Evolutionary conservation across 768 basidiomycete species (phyloP).

Genomic region (Leccinum truebloodii): DNA sequence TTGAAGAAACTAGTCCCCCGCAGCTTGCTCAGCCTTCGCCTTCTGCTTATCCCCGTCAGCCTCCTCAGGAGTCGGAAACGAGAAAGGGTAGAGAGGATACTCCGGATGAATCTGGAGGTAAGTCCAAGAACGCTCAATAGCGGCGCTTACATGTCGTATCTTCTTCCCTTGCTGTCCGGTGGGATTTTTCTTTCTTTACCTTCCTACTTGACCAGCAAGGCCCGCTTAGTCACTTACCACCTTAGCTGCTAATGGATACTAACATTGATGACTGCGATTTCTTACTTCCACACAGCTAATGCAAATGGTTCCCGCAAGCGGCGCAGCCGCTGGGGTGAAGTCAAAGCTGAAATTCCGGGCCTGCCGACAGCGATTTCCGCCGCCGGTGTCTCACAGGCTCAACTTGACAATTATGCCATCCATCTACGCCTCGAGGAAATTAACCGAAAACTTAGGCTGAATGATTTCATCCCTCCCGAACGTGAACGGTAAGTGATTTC

Average conservation of each 20-base stretch:
- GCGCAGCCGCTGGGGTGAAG: constrained; percentile 97
- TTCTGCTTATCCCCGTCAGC: constrained; percentile 76
- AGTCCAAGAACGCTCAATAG: constrained; percentile 46
- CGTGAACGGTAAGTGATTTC: constrained; percentile 66
- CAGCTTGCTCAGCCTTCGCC: constrained; percentile 87
- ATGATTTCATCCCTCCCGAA: constrained; percentile 95
- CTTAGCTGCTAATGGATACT: constrained; percentile 50
- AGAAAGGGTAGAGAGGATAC: constrained; percentile 72
- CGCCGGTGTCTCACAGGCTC: constrained; percentile 90
- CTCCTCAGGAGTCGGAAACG: constrained; percentile 54
- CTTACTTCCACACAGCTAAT: constrained; percentile 60
- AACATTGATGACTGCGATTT: constrained; percentile 50
- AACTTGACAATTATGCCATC: constrained; percentile 97
- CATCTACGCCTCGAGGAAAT: constrained; percentile 97
- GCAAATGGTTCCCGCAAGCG: constrained; percentile 90
- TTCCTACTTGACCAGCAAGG: constrained; percentile 33
- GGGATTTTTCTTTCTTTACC: constrained; percentile 25
- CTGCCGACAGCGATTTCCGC: constrained; percentile 93
- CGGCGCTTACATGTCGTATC: constrained; percentile 40
- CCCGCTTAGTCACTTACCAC: constrained; percentile 35
- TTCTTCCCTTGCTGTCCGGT: constrained; percentile 38
- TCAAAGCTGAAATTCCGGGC: constrained; percentile 87
- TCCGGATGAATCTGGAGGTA: constrained; percentile 72
- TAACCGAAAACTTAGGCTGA: constrained; percentile 89
- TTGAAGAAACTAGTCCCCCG: constrained; percentile 79